Evolutionary conservation across 805 yeast species (phyloP).

Genomic region (Martiniozyma abietophila): DNA sequence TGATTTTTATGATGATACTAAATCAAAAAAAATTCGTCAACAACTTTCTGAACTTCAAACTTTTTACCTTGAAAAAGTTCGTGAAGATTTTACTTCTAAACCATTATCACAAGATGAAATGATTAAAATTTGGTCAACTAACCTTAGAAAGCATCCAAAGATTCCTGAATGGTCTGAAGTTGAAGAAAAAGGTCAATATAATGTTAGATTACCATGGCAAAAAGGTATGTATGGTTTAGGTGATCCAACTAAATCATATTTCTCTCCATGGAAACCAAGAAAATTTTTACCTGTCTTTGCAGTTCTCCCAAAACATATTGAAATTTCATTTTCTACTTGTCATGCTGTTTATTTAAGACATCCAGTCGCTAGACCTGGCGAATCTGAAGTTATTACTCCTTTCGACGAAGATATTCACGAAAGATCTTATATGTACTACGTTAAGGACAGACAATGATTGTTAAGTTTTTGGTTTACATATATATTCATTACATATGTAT

Average conservation of each 20-base stretch:
- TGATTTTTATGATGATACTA: conserved; percentile 22
- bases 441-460: conserved; percentile 54
- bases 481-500: neutral
- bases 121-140: conserved; percentile 37
- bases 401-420: conserved; percentile 75
- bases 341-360: conserved; percentile 95
- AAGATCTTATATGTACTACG: conserved; percentile 91
- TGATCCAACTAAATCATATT: conserved; percentile 70
- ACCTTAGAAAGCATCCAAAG: conserved; percentile 33
- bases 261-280: conserved; percentile 96
- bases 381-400: conserved; percentile 91
- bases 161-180: conserved; percentile 28
- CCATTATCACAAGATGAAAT: conserved; percentile 23
- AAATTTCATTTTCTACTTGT: conserved; percentile 82
- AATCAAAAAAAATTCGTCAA: conserved; percentile 25
- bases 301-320: conserved; percentile 84
- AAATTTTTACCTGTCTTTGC: conserved; percentile 91
- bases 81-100: conserved; percentile 19
- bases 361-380: conserved; percentile 96
- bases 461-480: too few species aligned
- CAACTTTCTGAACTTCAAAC: conserved; percentile 27
- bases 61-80: conserved; percentile 24
- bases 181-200: conserved; percentile 24
- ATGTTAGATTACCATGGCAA: conserved; percentile 76
- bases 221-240: conserved; percentile 68